Conservation (phyloP, 495 filamentous ascomycete species). For the Aspergillus incahuasiensis region DNA sequence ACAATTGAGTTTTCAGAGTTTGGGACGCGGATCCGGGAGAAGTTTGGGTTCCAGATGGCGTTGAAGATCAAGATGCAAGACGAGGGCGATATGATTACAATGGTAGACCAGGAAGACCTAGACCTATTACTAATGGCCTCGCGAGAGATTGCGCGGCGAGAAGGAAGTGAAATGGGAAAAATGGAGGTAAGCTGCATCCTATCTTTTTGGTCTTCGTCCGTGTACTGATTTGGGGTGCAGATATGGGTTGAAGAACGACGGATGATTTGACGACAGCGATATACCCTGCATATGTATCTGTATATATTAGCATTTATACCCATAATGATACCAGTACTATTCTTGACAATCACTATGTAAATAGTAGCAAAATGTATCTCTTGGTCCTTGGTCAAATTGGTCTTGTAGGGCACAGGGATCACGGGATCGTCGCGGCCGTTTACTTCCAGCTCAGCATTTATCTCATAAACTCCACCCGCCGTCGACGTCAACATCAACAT, state of each 20-base stretch:
- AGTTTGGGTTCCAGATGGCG: constrained; percentile 66
- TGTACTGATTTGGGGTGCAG: constrained; percentile 30
- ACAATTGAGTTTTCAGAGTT: constrained; percentile 72
- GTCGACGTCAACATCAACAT: constrained; percentile 6
- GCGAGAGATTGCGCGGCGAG: constrained; percentile 63
- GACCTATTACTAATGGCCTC: constrained; percentile 72
- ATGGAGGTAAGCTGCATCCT: constrained; percentile 70
- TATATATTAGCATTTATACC: constrained; percentile 19
- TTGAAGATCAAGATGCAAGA: constrained; percentile 86
- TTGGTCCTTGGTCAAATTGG: constrained; percentile 18
- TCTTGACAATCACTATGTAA: constrained; percentile 8
- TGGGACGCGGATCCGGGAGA: constrained; percentile 69
- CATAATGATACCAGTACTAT: constrained; percentile 13
- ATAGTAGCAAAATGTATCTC: not conserved
- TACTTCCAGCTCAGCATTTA: constrained; percentile 13
- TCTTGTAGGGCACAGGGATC: constrained; percentile 20
- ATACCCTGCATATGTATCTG: constrained; percentile 17
- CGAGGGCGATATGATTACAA: constrained; percentile 88
- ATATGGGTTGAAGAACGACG: constrained; percentile 61
- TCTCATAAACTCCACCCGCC: not conserved
- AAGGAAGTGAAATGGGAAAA: constrained; percentile 82
- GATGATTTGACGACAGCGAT: constrained; percentile 25
- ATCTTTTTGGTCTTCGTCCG: not conserved
- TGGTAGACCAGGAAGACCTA: constrained; percentile 94
- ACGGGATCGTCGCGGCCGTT: constrained; percentile 9